Evolutionary conservation across 1,139 yeast species (phyloP).

Genomic region (Blastobotrys aristatus): DNA sequence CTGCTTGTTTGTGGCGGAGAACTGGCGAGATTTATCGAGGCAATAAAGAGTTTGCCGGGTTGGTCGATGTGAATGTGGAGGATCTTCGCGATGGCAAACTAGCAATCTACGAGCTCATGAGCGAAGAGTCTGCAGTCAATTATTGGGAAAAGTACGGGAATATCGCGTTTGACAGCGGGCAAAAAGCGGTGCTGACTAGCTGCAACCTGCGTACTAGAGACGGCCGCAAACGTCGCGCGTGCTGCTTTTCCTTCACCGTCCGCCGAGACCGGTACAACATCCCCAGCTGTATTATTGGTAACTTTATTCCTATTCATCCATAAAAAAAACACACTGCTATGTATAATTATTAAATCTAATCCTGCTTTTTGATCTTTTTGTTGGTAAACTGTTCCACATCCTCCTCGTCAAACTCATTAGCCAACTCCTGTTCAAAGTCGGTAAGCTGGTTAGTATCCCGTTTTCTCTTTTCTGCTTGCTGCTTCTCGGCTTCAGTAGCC

Average conservation of each 20-base stretch:
- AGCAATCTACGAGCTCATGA: conserved; percentile 91
- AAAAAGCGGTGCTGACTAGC: conserved; percentile 89
- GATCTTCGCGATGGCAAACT: conserved; percentile 88
- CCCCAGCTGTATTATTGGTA: conserved; percentile 95
- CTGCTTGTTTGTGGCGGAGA: conserved; percentile 96
- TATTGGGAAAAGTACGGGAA: conserved; percentile 98
- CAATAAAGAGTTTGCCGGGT: conserved; percentile 90
- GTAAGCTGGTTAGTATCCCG: conserved; percentile 43
- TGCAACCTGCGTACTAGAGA: conserved; percentile 83
- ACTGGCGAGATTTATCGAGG: conserved; percentile 96
- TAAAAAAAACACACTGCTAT: conserved; percentile 9
- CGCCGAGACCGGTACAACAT: conserved; percentile 90
- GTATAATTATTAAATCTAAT: neutral
- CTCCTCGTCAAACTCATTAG: conserved; percentile 71
- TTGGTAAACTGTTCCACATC: conserved; percentile 42
- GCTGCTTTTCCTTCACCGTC: conserved; percentile 93
- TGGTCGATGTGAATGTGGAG: conserved; percentile 89
- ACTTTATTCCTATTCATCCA: conserved; percentile 76
- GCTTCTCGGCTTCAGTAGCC: conserved; percentile 33
- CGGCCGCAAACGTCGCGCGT: conserved; percentile 74
- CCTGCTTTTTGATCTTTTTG: conserved; percentile 28
- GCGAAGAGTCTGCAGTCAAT: conserved; percentile 95
- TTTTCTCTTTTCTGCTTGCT: conserved; percentile 32
- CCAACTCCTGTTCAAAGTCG: conserved; percentile 67
- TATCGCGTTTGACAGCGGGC: conserved; percentile 92